phyloP scores from a whole-genome alignment of 176 grass and related monocot species.

The sorghum (Sorghum bicolor) region DNA sequence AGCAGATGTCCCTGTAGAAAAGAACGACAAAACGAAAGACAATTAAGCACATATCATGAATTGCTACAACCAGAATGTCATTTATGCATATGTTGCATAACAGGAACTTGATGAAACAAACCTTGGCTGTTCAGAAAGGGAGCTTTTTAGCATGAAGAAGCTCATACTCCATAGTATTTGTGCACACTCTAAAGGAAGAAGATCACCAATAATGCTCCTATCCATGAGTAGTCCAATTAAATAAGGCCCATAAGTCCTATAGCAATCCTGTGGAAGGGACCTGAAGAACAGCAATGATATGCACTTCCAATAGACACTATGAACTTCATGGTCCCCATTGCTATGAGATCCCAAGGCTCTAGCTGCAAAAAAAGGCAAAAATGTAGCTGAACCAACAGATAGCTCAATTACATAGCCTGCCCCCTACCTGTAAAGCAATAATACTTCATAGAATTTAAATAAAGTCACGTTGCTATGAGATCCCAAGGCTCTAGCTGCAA shows the following conservation, averaged over 20 bases:
- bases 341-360: constrained; percentile 47
- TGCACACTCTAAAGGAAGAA: constrained; percentile 64
- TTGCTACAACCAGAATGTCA: neutral
- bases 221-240: constrained; percentile 54
- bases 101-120: constrained; percentile 35
- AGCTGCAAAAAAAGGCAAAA: constrained; percentile 39
- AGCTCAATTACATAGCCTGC: neutral
- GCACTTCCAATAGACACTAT: constrained; percentile 65
- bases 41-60: constrained; percentile 6
- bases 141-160: constrained; percentile 59
- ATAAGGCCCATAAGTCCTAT: constrained; percentile 31
- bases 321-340: constrained; percentile 59
- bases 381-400: neutral
- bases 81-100: neutral
- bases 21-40: neutral
- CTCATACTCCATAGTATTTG: constrained; percentile 70
- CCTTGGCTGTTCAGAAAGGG: constrained; percentile 58
- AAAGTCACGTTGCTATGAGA: neutral
- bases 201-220: constrained; percentile 33
- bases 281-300: constrained; percentile 56
- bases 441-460: neutral
- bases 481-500: constrained; percentile 58
- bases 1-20: constrained; percentile 58
- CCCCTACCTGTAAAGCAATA: neutral
- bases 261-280: constrained; percentile 47